A percentile compares a stretch with the other conserved stretches of the same genome.
Conservation (phyloP, 208 protist species). For the Leishmania amazonensis region DNA sequence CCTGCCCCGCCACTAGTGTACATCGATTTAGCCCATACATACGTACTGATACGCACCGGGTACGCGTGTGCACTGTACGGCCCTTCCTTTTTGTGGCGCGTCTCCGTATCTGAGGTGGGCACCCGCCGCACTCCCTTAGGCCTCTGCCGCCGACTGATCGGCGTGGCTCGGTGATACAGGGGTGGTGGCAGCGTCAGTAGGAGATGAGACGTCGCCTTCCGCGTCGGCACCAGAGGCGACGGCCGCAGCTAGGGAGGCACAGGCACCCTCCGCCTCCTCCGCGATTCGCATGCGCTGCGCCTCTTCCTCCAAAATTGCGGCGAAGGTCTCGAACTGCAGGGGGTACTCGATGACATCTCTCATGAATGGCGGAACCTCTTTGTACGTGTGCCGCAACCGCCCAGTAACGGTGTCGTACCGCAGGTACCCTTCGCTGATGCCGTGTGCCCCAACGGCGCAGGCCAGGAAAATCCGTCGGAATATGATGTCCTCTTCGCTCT, state of each 20-base stretch:
- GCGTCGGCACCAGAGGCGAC: background rate
- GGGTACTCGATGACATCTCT: conserved; percentile 55
- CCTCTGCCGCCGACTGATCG: background rate
- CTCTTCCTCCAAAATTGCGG: conserved; percentile 55
- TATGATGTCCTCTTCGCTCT: conserved; percentile 69
- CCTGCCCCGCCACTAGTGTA: background rate
- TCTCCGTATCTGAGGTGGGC: background rate
- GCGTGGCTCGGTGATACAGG: background rate
- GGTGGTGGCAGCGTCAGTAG: background rate
- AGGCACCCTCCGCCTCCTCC: conserved; percentile 28
- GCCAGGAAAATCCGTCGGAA: conserved; percentile 53
- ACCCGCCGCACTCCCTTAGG: background rate
- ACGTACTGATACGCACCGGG: background rate
- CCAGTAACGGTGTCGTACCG: conserved; percentile 31
- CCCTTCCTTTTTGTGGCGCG: background rate
- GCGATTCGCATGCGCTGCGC: conserved; percentile 61
- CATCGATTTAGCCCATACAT: conserved; percentile 1
- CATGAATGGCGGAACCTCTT: conserved; percentile 26
- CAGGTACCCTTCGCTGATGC: conserved; percentile 37
- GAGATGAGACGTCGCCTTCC: background rate
- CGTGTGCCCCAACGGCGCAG: conserved; percentile 49
- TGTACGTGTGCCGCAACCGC: conserved; percentile 5
- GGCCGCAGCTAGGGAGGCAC: background rate
- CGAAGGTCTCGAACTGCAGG: conserved; percentile 51
- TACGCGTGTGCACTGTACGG: background rate